Evolutionary conservation across 768 basidiomycete species (phyloP).

Genomic region (Tulasnella sp.): DNA sequence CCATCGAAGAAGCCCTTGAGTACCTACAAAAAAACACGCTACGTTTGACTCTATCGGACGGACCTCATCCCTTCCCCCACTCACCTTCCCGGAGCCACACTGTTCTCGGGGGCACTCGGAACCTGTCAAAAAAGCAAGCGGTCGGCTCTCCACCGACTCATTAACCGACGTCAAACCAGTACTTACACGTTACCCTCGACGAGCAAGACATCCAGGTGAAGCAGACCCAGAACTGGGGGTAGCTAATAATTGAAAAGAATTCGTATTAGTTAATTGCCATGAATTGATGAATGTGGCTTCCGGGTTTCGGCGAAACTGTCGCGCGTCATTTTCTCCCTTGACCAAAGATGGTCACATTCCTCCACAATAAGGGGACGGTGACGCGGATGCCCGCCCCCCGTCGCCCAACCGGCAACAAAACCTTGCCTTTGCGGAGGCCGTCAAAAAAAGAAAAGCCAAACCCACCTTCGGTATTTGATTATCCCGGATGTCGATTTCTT

Average conservation of each 20-base stretch:
- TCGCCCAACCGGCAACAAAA: not conserved
- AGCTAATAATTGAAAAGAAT: conserved; percentile 32
- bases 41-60: not conserved
- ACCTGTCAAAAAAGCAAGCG: conserved; percentile 37
- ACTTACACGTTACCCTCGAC: conserved; percentile 81
- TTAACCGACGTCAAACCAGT: not conserved
- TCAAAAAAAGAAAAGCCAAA: not conserved
- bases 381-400: not conserved
- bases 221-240: conserved; percentile 58
- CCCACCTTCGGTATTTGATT: conserved; percentile 55
- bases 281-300: not conserved
- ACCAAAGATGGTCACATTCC: not conserved
- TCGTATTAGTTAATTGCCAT: not conserved
- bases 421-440: not conserved
- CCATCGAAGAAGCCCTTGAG: conserved; percentile 20
- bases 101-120: conserved; percentile 69
- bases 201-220: conserved; percentile 71
- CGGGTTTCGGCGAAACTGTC: not conserved
- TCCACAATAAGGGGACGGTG: not conserved
- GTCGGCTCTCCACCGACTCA: not conserved
- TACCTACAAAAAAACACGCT: not conserved
- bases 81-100: conserved; percentile 75
- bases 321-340: not conserved
- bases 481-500: conserved; percentile 75
- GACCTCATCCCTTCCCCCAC: conserved; percentile 3